Percentiles rank a stretch among this genome's conserved stretches.
These are phyloP conservation scores for Aspergillus heteromorphus DNA, from an alignment of 495 filamentous ascomycete species.

Conservation along the genomic window DNA sequence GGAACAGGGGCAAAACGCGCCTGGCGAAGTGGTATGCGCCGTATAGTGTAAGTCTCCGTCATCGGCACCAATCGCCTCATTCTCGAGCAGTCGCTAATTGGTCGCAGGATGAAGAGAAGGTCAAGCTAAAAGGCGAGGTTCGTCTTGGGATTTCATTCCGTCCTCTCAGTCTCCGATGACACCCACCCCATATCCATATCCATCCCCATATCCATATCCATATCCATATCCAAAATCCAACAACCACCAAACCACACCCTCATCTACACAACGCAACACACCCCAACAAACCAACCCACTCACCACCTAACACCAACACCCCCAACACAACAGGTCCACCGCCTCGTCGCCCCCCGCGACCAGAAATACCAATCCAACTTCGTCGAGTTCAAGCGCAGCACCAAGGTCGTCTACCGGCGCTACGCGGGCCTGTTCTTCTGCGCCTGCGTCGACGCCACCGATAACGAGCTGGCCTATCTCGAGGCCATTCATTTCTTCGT, in stretches of 20 bases:
- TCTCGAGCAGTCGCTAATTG: no score
- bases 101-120: slow-evolving; percentile 80
- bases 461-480: slow-evolving; percentile 95
- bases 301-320: neutral
- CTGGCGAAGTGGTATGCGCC: slow-evolving; percentile 99
- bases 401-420: slow-evolving; percentile 90
- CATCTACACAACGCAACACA: no score
- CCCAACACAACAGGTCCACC: slow-evolving; percentile 68
- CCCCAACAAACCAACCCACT: no score
- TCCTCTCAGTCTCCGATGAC: slow-evolving; percentile 2
- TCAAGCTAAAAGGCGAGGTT: slow-evolving; percentile 88
- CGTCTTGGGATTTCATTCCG: no score
- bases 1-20: slow-evolving; percentile 86
- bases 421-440: slow-evolving; percentile 99
- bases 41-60: slow-evolving; percentile 63
- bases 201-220: neutral
- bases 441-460: slow-evolving; percentile 97
- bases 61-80: no score
- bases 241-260: no score
- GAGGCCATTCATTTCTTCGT: slow-evolving; percentile 99
- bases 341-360: slow-evolving; percentile 92
- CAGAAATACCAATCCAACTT: slow-evolving; percentile 99
- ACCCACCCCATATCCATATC: neutral
- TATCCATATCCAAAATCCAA: neutral
- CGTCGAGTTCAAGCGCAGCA: slow-evolving; percentile 79